A percentile compares a stretch with the other conserved stretches of the same genome.
phyloP scores from a whole-genome alignment of 257 asterid species.

The Solanum paucissectum region DNA sequence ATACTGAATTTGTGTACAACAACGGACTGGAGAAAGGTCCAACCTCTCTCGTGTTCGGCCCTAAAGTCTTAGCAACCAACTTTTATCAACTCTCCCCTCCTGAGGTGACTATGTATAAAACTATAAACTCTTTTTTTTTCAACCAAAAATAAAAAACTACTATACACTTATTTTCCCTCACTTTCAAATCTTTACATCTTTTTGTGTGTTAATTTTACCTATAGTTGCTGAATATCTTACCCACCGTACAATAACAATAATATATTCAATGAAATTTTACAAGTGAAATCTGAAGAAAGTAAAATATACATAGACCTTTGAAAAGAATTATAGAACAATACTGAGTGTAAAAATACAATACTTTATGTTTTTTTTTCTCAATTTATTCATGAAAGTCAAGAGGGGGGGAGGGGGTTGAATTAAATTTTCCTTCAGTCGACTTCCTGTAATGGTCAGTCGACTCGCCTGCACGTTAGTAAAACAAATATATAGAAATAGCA shows the following conservation, averaged over 20 bases:
- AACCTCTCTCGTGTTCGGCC: constrained; percentile 20
- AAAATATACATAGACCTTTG: too few relatives aligned
- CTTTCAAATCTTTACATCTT: not conserved
- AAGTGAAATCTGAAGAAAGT: too few relatives aligned
- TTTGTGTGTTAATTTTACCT: not conserved
- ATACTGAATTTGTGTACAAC: constrained; percentile 1
- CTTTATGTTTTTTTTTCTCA: too few relatives aligned
- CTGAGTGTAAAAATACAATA: not conserved
- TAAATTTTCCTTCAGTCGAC: too few relatives aligned
- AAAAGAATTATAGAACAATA: too few relatives aligned
- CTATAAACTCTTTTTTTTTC: not conserved
- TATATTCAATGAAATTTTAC: too few relatives aligned
- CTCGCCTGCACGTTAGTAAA: too few relatives aligned
- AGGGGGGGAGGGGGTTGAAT: too few relatives aligned
- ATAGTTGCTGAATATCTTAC: not conserved
- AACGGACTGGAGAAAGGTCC: constrained; percentile 19
- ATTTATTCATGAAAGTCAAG: too few relatives aligned
- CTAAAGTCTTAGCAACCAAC: constrained; percentile 15
- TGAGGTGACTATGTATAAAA: constrained; percentile 13
- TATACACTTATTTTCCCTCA: not conserved
- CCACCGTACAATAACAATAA: not conserved
- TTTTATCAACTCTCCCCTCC: constrained; percentile 33
- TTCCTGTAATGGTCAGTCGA: too few relatives aligned
- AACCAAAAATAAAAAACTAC: not conserved
- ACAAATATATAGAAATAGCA: too few relatives aligned